Evolutionary conservation across 78 protist species (phyloP), one percentile per base, ranked within the genome.

Genomic region (Isochrysis galbana): DNA sequence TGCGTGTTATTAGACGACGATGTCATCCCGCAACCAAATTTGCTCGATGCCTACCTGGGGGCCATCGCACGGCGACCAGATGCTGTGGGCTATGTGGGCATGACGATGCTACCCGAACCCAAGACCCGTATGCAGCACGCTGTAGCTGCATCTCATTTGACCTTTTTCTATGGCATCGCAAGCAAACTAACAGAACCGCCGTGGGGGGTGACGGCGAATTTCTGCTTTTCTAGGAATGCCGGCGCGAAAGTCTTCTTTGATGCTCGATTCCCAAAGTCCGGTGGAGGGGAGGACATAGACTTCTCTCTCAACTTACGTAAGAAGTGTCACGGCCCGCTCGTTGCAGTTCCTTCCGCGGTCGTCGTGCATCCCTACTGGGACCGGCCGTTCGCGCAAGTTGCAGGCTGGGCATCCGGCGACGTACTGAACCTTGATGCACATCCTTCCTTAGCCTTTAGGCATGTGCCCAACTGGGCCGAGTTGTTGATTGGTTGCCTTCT

Each of bases 151-250:
- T 41, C 48, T 42, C 48, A 29, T 10, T 42, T 90, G 14, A 22
- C 46, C 67, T 90, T 67, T 54, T 90, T 90, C 84, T 90, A 42
- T 22, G 0, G 25, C 38, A 44, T 90, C 45, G 51, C 88, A 21
- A 29, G 23, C 70, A 23, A 19, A n/a, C 17, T 2, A 36, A 23
- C 67, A 26, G 41, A 38, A 39, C 84, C 84, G 23, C 82, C 88
- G 26, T 90, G 92, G 92, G 92, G 84, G n/a, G 92, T 90, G 23
- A 69, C 84, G 2, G 92, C 92, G 38, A 90, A 90, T 69, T 10
- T 90, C 29, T 61, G 86, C 67, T 44, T 90, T 42, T n/a, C n/a
- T n/a, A 32, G 69, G 21, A 36, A 47, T 41, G 86, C 42, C 46
- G 36, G 86, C 69, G 41, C 0, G 45, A 39, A 17, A 32, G n/a